A percentile compares a stretch with the other conserved stretches of the same genome.
These are phyloP conservation scores for Fomitopsis schrenkii DNA, from an alignment of 1,284 basidiomycete genomes.

Conservation along the genomic window DNA sequence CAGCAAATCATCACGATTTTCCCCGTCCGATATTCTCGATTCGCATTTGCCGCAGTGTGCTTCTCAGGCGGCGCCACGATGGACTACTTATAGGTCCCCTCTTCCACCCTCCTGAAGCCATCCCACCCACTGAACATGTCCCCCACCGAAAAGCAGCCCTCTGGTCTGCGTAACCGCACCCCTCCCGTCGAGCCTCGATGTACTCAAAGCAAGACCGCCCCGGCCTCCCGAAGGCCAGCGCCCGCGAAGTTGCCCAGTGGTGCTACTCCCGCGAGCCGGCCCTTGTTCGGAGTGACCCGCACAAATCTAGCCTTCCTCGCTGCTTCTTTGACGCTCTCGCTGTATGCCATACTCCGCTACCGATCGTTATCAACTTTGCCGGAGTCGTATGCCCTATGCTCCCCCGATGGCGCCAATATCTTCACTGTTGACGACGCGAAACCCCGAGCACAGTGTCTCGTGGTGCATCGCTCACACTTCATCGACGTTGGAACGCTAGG, in stretches of 20 bases:
- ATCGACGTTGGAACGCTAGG: conserved; percentile 52
- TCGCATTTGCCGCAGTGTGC: background rate
- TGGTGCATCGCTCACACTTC: conserved; percentile 47
- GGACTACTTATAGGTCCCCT: conserved; percentile 4
- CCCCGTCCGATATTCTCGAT: background rate
- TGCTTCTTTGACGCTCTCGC: conserved; percentile 3
- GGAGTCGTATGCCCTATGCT: conserved; percentile 55
- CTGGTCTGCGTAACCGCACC: conserved; percentile 2
- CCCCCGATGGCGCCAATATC: conserved; percentile 42
- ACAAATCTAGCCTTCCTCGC: background rate
- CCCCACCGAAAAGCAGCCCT: background rate
- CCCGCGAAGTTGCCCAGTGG: background rate
- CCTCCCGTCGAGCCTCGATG: conserved; percentile 2
- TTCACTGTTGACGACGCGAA: conserved; percentile 57
- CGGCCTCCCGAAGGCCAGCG: background rate
- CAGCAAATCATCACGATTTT: background rate
- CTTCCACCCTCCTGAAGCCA: background rate
- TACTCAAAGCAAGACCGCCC: background rate
- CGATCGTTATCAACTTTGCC: background rate
- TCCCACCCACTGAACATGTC: background rate
- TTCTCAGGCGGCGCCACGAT: conserved; percentile 5
- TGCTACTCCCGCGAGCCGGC: conserved; percentile 1
- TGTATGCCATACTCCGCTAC: background rate
- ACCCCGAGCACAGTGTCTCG: conserved; percentile 53
- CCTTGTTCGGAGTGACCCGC: conserved; percentile 2